Conservation (phyloP, 2,329 filamentous ascomycete species). For the Colletotrichum liriopes region DNA sequence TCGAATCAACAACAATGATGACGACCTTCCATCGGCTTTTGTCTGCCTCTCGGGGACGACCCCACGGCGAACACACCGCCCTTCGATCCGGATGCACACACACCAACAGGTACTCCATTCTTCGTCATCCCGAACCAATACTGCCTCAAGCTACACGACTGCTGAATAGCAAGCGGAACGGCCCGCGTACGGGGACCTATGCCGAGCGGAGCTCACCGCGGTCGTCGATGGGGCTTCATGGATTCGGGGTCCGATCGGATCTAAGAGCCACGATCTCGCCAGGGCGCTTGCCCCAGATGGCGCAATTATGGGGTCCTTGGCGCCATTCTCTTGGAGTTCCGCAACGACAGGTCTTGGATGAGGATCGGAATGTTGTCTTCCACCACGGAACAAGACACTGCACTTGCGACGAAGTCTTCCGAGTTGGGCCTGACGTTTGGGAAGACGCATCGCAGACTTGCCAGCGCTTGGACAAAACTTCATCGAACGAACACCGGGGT, state of each 20-base stretch:
- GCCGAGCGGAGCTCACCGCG: neutral
- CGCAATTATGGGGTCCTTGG: slow-evolving; percentile 36
- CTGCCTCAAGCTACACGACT: neutral
- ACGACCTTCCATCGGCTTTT: no score
- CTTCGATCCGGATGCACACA: neutral
- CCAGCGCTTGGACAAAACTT: no score
- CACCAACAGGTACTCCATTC: neutral
- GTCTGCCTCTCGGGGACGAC: no score
- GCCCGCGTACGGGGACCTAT: slow-evolving; percentile 16
- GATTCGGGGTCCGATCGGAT: slow-evolving; percentile 26
- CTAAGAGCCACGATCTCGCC: slow-evolving; percentile 26
- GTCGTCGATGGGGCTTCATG: neutral
- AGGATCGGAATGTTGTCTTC: neutral
- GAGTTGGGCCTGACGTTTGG: neutral
- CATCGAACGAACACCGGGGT: neutral
- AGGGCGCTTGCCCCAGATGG: slow-evolving; percentile 29
- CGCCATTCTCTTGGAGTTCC: neutral
- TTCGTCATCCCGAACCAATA: neutral
- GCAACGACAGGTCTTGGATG: neutral
- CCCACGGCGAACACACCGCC: no score
- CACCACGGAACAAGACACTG: no score
- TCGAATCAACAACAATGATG: no score
- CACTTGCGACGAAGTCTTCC: neutral
- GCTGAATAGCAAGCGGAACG: slow-evolving; percentile 14
- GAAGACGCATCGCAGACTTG: no score